Percentiles rank a stretch among this genome's conserved stretches.
Conservation (phyloP, 306 rosid species). For the Fragaria vesca region DNA sequence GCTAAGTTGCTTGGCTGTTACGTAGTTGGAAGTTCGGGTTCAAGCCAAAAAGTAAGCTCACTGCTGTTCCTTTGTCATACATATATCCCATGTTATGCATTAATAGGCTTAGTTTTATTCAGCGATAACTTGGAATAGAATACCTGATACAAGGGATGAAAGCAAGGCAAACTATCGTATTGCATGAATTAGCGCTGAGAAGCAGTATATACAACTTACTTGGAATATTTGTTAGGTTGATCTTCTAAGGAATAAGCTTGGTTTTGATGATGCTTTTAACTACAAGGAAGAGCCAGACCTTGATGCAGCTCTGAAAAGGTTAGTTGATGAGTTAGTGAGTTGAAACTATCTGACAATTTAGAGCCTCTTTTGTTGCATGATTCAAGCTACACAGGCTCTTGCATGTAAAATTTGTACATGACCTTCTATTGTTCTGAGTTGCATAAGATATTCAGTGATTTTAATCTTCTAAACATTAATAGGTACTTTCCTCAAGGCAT, state of each 20-base stretch:
- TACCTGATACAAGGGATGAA: not conserved
- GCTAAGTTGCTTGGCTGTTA: constrained; percentile 51
- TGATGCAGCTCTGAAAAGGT: constrained; percentile 57
- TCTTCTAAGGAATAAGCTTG: constrained; percentile 49
- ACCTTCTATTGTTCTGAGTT: not conserved
- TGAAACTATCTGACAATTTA: not conserved
- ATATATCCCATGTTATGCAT: not conserved
- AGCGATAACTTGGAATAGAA: not conserved
- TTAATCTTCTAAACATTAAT: not conserved
- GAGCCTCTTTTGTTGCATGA: not conserved
- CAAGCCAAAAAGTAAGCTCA: constrained; percentile 37
- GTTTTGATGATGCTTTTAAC: constrained; percentile 60
- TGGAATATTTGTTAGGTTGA: constrained; percentile 34
- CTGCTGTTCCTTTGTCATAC: not conserved
- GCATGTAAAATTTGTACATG: not conserved
- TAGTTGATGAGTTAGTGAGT: constrained; percentile 4
- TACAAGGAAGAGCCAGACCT: constrained; percentile 63
- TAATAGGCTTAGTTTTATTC: not conserved
- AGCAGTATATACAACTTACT: not conserved
- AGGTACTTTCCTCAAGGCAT: constrained; percentile 54
- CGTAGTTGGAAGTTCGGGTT: constrained; percentile 50
- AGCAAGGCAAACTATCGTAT: not conserved
- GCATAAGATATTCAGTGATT: not conserved
- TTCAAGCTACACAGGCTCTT: not conserved
- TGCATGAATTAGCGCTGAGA: not conserved